Base-by-base conservation (phyloP, 2,329 filamentous ascomycete species). In the Hymenoscyphus occultus region DNA sequence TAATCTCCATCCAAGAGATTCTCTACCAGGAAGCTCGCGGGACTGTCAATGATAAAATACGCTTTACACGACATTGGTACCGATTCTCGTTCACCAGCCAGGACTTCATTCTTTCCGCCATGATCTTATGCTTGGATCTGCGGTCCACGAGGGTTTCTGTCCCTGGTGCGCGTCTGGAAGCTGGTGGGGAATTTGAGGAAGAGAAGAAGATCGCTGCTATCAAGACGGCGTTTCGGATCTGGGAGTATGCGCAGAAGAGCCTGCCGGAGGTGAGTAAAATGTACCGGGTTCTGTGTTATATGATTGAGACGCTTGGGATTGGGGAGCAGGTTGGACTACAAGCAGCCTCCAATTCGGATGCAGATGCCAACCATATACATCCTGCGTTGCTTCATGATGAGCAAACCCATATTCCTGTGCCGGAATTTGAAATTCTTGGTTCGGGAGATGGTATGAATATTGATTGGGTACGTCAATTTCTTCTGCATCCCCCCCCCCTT, bases 381-480 rank as follows among this genome's bases (percentile, higher is more conserved):
- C 19, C 45, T 51, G n/a, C 7, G 14, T 22, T 51, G 7, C n/a
- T 51, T 22, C n/a, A 42, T 5, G 40, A 51, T 51, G n/a, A 51
- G n/a, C n/a, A 51, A 22, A n/a, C 5, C n/a, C n/a, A 51, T 9
- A 22, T 51, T 12, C n/a, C 6, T 19, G n/a, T 51, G 3, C 45
- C 45, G 22, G 12, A 56, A 2, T 32, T 57, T 61, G 63, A 48
- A 28, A 62, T 39, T 60, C 28, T 56, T 31, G 40, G 39, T 40
- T 62, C 62, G 16, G 51, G 59, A 22, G 35, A 63, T 32, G 65
- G 70, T 9, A 70, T 74, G 65, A 70, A 74, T 39, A 67, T 75
- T 60, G 73, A 75, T 42, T 75, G 73, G 72, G 72, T 75, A 56
- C 56, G 67, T 4, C 28, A 32, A 16, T 67, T 16, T 32, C 28